phyloP scores from a whole-genome alignment of 768 basidiomycete genomes.

The Mycena amicta region DNA sequence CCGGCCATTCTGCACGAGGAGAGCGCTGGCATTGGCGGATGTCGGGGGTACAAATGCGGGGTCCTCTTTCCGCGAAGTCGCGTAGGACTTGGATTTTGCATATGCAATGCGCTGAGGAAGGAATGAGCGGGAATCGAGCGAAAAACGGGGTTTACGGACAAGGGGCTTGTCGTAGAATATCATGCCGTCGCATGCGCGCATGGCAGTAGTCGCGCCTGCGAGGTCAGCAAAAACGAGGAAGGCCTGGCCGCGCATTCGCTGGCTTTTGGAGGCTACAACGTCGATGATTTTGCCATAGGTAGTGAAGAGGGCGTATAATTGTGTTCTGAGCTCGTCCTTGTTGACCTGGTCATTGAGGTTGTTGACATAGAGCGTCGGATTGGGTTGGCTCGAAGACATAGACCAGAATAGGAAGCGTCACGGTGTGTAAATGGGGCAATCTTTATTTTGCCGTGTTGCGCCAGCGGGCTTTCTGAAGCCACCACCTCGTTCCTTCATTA shows the following conservation, averaged over 20 bases:
- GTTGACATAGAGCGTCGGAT: conserved; percentile 87
- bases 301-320: conserved; percentile 87
- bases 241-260: conserved; percentile 90
- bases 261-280: conserved; percentile 84
- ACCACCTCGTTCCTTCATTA: conserved; percentile 6
- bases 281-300: conserved; percentile 94
- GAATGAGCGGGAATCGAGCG: conserved; percentile 11
- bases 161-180: conserved; percentile 90
- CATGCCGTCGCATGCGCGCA: conserved; percentile 93
- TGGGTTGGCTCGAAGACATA: conserved; percentile 59
- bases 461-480: conserved; percentile 12
- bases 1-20: conserved; percentile 45
- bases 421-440: neutral
- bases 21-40: conserved; percentile 58
- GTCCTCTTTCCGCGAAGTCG: conserved; percentile 78
- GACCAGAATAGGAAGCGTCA: neutral
- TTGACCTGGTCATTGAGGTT: conserved; percentile 92
- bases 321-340: conserved; percentile 83
- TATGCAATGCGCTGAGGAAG: conserved; percentile 79
- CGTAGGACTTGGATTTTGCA: conserved; percentile 87
- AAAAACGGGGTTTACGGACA: conserved; percentile 42
- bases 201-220: conserved; percentile 85
- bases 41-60: conserved; percentile 78
- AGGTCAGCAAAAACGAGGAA: conserved; percentile 96
- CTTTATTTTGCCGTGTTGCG: neutral